Evolutionary conservation across 140 eudicot genomes (phyloP), one percentile per base, ranked within the genome.

Genomic region (Anethum foeniculum): DNA sequence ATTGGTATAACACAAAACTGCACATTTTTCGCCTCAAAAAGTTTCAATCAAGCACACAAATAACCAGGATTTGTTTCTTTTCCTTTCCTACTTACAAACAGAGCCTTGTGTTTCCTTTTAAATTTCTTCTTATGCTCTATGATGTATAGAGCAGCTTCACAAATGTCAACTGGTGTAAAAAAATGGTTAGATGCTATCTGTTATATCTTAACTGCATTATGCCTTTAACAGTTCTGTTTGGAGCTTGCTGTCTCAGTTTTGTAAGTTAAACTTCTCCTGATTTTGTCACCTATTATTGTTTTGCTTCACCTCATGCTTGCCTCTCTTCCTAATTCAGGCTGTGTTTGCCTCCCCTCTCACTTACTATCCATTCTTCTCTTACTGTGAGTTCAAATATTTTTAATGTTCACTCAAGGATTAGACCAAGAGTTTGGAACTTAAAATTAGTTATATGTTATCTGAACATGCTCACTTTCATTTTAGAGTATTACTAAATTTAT

Each of bases 81-180:
- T 62, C 34, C 69, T 23, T 62, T 25, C 69, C 69, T 25, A 10
- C 34, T 2, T 11, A 23, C 4, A 8, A 60, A 25, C 34, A 62
- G 69, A 62, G 16, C 69, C 16, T 25, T 62, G 30, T 41, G 34
- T 36, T 38, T 19, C n/a, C 25, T 15, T 21, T 23, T 39, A 34
- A 72, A 39, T 23, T 32, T 23, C 28, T 49, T 39, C 27, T 72
- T 41, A 72, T 16, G 46, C 46, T 69, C 16, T 68, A 28, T 36
- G 76, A 71, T 10, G 47, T 62, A 62, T 25, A 25, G 32, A 60
- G 69, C 69, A 60, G 69, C 69, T n/a, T 60, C 47, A 69, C 76
- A 71, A 3, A 60, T 60, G 76, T 44, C 28, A 16, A 14, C 7
- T 34, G 47, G 46, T 36, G 25, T 34, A 14, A 44, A 12, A 47